phyloP scores from a whole-genome alignment of 1,139 yeast genomes.

The Diutina pseudorugosa region DNA sequence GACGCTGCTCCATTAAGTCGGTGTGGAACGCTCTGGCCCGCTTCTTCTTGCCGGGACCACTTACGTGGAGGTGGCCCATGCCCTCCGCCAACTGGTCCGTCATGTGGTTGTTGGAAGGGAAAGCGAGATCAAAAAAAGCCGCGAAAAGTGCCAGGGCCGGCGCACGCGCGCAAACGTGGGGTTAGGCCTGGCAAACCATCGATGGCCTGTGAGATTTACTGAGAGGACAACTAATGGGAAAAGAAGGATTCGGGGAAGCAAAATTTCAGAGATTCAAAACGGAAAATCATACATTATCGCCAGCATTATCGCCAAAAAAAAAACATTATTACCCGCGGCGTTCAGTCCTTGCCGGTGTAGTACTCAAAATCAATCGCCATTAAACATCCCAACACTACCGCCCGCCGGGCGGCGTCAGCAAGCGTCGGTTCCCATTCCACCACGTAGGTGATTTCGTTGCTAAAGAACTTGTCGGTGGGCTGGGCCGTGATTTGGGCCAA shows the following conservation, averaged over 20 bases:
- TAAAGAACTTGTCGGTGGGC: neutral
- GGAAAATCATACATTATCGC: too few species aligned
- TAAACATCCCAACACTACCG: neutral
- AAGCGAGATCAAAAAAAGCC: neutral
- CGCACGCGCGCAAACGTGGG: neutral
- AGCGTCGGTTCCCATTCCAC: neutral
- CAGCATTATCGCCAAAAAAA: too few species aligned
- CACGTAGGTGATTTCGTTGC: neutral
- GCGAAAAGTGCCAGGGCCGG: neutral
- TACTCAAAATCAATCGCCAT: neutral
- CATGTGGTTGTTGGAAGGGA: neutral
- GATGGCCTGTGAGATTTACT: too few species aligned
- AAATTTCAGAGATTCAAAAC: too few species aligned
- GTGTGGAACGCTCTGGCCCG: conserved; percentile 1
- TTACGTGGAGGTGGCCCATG: neutral
- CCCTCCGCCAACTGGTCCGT: neutral
- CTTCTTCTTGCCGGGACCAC: neutral
- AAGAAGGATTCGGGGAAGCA: too few species aligned
- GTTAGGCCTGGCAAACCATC: neutral
- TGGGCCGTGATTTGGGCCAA: neutral
- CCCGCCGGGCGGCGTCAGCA: neutral
- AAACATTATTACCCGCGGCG: neutral
- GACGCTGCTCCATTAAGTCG: conserved; percentile 1
- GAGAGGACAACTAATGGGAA: too few species aligned
- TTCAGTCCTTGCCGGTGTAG: conserved; percentile 1